Conservation (phyloP, 2,329 filamentous ascomycete species). For the Colletotrichum cuscutae region DNA sequence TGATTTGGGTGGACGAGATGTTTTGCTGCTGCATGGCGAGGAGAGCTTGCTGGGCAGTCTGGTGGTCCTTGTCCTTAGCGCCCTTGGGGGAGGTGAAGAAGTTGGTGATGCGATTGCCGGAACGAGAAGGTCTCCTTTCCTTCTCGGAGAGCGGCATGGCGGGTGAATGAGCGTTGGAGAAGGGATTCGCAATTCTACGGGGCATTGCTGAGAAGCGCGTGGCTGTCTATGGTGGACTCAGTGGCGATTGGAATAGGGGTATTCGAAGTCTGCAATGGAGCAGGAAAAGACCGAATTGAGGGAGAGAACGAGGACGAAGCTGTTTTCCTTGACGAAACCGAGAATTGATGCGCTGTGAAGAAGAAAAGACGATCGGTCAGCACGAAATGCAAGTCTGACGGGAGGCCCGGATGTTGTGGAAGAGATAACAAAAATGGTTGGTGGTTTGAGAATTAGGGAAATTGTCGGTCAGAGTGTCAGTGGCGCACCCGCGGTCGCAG, state of each 20-base stretch:
- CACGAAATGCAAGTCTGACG: conserved; percentile 5
- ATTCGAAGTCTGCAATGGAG: conserved; percentile 12
- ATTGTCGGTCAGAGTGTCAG: conserved; percentile 34
- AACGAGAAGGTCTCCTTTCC: conserved; percentile 65
- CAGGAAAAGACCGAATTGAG: not conserved
- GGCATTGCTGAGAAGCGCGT: conserved; percentile 58
- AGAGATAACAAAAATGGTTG: conserved; percentile 21
- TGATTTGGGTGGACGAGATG: conserved; percentile 70
- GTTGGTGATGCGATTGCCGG: conserved; percentile 78
- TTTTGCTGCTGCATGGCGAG: conserved; percentile 73
- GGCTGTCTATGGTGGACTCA: conserved; percentile 20
- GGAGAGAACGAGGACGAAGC: conserved; percentile 1
- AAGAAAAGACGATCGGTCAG: conserved; percentile 23
- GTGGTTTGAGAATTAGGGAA: conserved; percentile 23
- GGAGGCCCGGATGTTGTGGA: conserved; percentile 25
- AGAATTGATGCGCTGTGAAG: conserved; percentile 4
- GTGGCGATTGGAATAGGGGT: conserved; percentile 4
- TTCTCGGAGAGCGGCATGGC: conserved; percentile 60
- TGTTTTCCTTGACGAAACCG: conserved; percentile 8
- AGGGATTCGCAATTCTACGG: conserved; percentile 68
- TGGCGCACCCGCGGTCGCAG: conserved; percentile 30
- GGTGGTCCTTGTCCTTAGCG: conserved; percentile 63
- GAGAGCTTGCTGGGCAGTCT: conserved; percentile 73
- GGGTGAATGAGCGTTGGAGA: conserved; percentile 59
- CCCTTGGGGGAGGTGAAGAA: conserved; percentile 84